Evolutionary conservation across 257 asterid genomes (phyloP).

Genomic region (Paulownia fortunei): DNA sequence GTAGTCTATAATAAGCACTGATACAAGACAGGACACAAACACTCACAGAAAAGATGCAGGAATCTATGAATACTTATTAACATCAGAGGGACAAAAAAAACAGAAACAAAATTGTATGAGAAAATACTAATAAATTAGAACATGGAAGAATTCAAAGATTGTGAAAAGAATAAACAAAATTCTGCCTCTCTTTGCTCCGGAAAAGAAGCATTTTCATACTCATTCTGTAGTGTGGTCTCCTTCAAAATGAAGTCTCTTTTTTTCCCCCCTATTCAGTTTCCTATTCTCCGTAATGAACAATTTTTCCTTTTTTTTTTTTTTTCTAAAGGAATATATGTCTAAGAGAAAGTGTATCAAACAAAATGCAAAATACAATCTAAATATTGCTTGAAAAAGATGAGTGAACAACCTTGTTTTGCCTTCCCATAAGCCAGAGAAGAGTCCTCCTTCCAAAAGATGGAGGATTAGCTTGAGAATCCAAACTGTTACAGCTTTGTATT

Average conservation of each 20-base stretch:
- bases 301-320: background rate
- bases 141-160: background rate
- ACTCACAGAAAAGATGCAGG: background rate
- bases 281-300: background rate
- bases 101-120: no score
- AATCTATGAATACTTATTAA: background rate
- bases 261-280: no score
- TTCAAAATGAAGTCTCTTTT: no score
- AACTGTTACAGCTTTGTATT: slow-evolving; percentile 48
- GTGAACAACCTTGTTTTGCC: slow-evolving; percentile 63
- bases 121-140: no score
- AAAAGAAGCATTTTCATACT: no score
- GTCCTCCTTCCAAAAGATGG: slow-evolving; percentile 74
- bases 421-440: slow-evolving; percentile 71
- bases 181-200: background rate
- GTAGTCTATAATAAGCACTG: background rate
- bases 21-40: background rate
- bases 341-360: slow-evolving; percentile 16
- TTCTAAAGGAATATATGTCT: background rate
- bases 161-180: background rate
- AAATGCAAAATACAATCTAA: slow-evolving; percentile 35
- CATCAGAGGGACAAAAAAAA: no score
- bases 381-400: slow-evolving; percentile 53
- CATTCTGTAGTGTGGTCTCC: no score
- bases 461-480: slow-evolving; percentile 55